phyloP scores from a whole-genome alignment of 1,284 basidiomycete species.

The Moniliophthora roreri region DNA sequence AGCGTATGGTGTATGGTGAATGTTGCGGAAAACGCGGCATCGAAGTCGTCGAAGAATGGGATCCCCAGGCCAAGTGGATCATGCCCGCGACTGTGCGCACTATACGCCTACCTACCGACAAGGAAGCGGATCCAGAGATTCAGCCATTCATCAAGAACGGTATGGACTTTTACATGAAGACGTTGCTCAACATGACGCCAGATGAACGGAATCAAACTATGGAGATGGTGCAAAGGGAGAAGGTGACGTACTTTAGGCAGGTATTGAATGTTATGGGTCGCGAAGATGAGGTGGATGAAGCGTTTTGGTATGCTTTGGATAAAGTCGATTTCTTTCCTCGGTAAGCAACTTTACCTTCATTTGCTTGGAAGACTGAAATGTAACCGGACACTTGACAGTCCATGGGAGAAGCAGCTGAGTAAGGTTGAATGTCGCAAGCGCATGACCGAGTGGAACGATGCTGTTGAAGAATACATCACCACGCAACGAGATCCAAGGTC shows the following conservation, averaged over 20 bases:
- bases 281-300: background rate
- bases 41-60: conserved; percentile 3
- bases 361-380: too few relatives aligned
- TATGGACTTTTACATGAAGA: too few relatives aligned
- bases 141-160: too few relatives aligned
- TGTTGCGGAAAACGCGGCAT: conserved; percentile 12
- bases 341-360: too few relatives aligned
- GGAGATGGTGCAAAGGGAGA: background rate
- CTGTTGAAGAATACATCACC: conserved; percentile 3
- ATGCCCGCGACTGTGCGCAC: too few relatives aligned
- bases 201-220: too few relatives aligned
- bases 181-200: too few relatives aligned
- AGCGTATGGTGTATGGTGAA: background rate
- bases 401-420: background rate
- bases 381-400: background rate
- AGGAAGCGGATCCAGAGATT: too few relatives aligned
- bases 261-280: background rate
- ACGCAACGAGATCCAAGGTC: background rate
- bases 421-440: background rate
- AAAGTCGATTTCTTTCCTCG: background rate
- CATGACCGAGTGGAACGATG: conserved; percentile 3
- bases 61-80: background rate
- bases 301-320: conserved; percentile 6
- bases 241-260: background rate
- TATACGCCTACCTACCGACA: background rate